phyloP scores from a whole-genome alignment of 2,329 filamentous ascomycete species.

The Cephalotrichum gorgonifer region DNA sequence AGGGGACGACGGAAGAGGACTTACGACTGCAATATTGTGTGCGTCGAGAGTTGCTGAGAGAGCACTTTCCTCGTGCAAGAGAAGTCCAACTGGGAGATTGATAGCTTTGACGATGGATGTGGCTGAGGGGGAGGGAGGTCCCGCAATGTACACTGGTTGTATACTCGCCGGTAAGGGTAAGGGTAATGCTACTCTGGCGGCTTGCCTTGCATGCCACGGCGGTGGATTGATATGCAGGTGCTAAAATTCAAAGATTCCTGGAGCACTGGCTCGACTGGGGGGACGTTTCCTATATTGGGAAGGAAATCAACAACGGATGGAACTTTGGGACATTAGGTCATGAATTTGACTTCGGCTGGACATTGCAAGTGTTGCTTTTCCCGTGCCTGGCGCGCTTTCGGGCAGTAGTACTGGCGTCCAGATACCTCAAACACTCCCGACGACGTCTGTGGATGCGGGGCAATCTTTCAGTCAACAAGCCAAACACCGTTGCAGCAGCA shows the following conservation, averaged over 20 bases:
- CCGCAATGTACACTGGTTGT: background rate
- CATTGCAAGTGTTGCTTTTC: background rate
- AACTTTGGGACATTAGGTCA: too few species aligned
- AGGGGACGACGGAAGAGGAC: background rate
- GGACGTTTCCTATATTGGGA: too few species aligned
- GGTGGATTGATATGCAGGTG: background rate
- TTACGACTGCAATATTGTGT: too few species aligned
- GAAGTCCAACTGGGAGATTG: background rate
- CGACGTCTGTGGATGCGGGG: background rate
- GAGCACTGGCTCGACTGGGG: too few species aligned
- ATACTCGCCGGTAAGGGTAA: background rate
- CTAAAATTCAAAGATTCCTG: background rate
- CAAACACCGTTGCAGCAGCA: conserved; percentile 4
- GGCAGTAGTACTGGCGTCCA: background rate
- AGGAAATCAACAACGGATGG: too few species aligned
- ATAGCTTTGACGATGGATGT: background rate
- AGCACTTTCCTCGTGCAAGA: background rate
- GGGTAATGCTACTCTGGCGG: background rate
- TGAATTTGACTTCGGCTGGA: background rate
- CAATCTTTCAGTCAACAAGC: conserved; percentile 4
- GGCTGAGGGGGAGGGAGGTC: background rate
- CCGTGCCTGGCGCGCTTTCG: background rate
- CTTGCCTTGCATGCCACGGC: background rate
- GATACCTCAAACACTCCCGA: background rate
- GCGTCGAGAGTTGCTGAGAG: background rate